Conservation (phyloP, 495 filamentous ascomycete species). For the Pseudevernia furfuracea region DNA sequence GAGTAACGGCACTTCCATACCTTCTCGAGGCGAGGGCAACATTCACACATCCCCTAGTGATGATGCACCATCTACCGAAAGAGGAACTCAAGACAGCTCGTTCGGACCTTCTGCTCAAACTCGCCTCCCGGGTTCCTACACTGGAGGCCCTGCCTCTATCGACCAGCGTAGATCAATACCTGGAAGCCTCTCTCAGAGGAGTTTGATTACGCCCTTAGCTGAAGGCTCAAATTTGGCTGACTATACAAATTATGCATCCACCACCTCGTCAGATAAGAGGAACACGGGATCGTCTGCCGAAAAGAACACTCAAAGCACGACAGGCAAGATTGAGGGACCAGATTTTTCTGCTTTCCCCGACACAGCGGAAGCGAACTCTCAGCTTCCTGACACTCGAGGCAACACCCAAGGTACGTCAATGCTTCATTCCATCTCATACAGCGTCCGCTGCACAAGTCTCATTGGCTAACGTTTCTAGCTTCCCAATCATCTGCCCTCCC, state of each 20-base stretch:
- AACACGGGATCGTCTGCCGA: slow-evolving; percentile 44
- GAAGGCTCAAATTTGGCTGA: slow-evolving; percentile 67
- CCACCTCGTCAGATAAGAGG: slow-evolving; percentile 74
- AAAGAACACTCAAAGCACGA: slow-evolving; percentile 40
- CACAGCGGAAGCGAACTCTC: slow-evolving; percentile 33
- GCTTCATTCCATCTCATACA: neutral
- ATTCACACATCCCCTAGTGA: slow-evolving; percentile 45
- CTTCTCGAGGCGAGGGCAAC: slow-evolving; percentile 55
- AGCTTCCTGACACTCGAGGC: slow-evolving; percentile 55
- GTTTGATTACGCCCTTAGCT: slow-evolving; percentile 65
- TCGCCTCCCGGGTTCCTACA: slow-evolving; percentile 41
- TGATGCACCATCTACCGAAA: slow-evolving; percentile 33
- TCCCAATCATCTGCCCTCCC: slow-evolving; percentile 29
- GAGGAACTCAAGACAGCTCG: slow-evolving; percentile 41
- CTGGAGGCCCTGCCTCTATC: slow-evolving; percentile 29
- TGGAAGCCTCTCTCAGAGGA: slow-evolving; percentile 55
- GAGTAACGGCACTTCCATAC: slow-evolving; percentile 63
- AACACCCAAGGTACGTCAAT: slow-evolving; percentile 21
- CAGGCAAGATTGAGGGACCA: slow-evolving; percentile 38
- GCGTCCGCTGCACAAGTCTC: neutral
- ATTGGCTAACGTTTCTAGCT: slow-evolving; percentile 5
- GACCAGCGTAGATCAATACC: slow-evolving; percentile 23
- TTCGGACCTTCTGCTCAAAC: slow-evolving; percentile 49
- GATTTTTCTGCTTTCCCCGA: slow-evolving; percentile 30
- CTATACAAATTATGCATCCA: slow-evolving; percentile 78